Percentiles rank a stretch among this genome's conserved stretches.
Evolutionary conservation across 306 rosid species (phyloP).

Genomic region (Trifolium pratense): DNA sequence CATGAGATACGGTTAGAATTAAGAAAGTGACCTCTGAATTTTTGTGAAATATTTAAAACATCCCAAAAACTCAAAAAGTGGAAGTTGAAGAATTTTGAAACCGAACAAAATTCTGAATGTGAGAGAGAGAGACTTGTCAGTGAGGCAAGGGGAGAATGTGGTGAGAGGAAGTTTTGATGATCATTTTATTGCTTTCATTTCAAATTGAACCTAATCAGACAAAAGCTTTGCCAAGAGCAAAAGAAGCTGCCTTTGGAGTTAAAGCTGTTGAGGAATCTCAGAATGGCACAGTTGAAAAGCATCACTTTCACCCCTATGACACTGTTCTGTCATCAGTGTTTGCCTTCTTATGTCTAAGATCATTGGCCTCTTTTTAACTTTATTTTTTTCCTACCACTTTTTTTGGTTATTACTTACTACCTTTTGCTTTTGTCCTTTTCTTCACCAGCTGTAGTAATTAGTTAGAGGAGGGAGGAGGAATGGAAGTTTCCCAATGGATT

Average conservation of each 20-base stretch:
- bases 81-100: slow-evolving; percentile 45
- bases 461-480: slow-evolving; percentile 15
- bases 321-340: slow-evolving; percentile 34
- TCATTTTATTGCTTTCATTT: slow-evolving; percentile 82
- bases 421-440: slow-evolving; percentile 34
- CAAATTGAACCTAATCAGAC: slow-evolving; percentile 84
- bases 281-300: slow-evolving; percentile 59
- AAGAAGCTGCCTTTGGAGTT: slow-evolving; percentile 70
- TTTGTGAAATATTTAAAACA: slow-evolving; percentile 39
- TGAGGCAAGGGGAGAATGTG: slow-evolving; percentile 44
- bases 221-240: slow-evolving; percentile 71
- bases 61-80: slow-evolving; percentile 44
- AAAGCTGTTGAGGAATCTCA: slow-evolving; percentile 85
- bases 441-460: slow-evolving; percentile 38
- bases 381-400: slow-evolving; percentile 4
- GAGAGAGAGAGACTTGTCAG: slow-evolving; percentile 52
- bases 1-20: slow-evolving; percentile 68
- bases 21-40: slow-evolving; percentile 62
- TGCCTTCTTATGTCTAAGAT: slow-evolving; percentile 30
- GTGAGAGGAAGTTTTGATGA: slow-evolving; percentile 59
- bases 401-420: slow-evolving; percentile 8
- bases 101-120: slow-evolving; percentile 41
- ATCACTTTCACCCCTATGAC: slow-evolving; percentile 43
- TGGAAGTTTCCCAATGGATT: slow-evolving; percentile 34
- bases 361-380: slow-evolving; percentile 9